Evolutionary conservation across 306 rosid genomes (phyloP).

Genomic region (Cicer judaicum): DNA sequence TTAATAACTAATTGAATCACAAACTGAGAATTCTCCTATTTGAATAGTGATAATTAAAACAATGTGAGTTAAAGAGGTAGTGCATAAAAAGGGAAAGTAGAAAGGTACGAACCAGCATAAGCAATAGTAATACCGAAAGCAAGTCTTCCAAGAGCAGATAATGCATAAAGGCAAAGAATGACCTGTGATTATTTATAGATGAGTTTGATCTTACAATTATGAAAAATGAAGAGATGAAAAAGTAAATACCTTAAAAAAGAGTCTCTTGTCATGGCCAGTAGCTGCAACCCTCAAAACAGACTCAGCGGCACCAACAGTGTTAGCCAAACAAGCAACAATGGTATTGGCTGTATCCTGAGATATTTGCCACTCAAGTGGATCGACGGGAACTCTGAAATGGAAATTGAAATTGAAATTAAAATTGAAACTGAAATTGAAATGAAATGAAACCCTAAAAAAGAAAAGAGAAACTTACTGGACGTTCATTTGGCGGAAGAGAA

Average conservation of each 20-base stretch:
- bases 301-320: constrained; percentile 90
- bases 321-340: constrained; percentile 79
- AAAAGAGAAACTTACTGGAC: constrained; percentile 39
- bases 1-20: too few species aligned
- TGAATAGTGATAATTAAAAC: too few species aligned
- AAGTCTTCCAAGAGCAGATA: constrained; percentile 82
- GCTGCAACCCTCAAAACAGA: constrained; percentile 97
- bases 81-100: neutral
- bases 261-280: constrained; percentile 93
- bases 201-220: neutral
- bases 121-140: constrained; percentile 85
- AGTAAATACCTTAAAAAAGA: constrained; percentile 60
- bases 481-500: constrained; percentile 85
- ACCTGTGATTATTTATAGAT: constrained; percentile 53
- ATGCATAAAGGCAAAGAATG: constrained; percentile 63
- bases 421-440: neutral
- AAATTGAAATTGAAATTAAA: neutral
- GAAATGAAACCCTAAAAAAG: neutral
- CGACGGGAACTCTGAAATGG: constrained; percentile 78
- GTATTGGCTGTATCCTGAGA: constrained; percentile 87
- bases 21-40: too few species aligned
- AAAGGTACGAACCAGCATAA: constrained; percentile 59
- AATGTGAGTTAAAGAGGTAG: too few species aligned
- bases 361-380: constrained; percentile 96
- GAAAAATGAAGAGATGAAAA: constrained; percentile 18